Evolutionary conservation across 257 asterid genomes (phyloP), one percentile per base, ranked within the genome.

Genomic region (Ilex asprella): DNA sequence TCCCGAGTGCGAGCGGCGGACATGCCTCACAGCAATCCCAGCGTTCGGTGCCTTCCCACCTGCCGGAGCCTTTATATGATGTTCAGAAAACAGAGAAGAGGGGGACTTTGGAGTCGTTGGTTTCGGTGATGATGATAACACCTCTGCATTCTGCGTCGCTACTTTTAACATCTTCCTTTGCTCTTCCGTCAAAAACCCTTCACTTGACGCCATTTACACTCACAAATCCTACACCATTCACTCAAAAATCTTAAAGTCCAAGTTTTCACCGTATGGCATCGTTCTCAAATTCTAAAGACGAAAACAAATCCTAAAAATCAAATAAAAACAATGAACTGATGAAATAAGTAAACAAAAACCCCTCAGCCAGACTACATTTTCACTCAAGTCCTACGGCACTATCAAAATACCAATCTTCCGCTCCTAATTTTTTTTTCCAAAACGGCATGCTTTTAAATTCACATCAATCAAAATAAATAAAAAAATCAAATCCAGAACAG

Each of bases 181-280:
- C 63, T 70, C 85, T 82, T 90, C 87, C 46, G 93, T 87, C 87
- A 90, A 74, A 72, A 90, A 90, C 5, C 97, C 95, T 89, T 83
- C 92, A 16, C 73, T 55, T 76, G 90, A 77, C 59, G 91, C 86
- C 97, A 90, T 90, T 78, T 62, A 63, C 75, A 71, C 76, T 66
- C 73, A 67, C 66, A 79, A 58, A 60, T 15, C 65, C 75, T 63
- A 41, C 71, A n/a, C 57, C 14, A 7, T 35, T 35, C 41, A 21
- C 10, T 46, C 52, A 46, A 46, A 2, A 6, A 10, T 14, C n/a
- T 14, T 10, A 46, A 10, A 46, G 6, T 46, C 52, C 52, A 46
- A 46, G 10, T 4, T 46, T 46, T 46, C 52, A 46, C 52, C 0
- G 3, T 7, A 11, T 10, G 52, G 41, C 41, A 46, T 10, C 11